Percentiles rank a stretch among this genome's conserved stretches.
phyloP scores from a whole-genome alignment of 768 basidiomycete genomes.

The Paxillus ammoniavirescens region DNA sequence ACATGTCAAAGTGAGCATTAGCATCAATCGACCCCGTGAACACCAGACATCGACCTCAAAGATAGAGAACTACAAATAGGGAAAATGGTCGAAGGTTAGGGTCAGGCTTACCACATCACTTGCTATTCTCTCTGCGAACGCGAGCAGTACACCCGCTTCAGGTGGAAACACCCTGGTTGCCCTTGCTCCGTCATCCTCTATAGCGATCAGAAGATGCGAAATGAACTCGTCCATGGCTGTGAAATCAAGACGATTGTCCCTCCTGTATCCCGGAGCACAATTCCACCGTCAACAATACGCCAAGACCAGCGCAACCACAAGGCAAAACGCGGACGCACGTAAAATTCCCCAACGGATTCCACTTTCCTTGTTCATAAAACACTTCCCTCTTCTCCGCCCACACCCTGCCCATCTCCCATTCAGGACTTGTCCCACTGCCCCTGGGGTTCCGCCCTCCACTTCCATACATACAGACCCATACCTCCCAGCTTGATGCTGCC shows the following conservation, averaged over 20 bases:
- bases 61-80: background rate
- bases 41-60: background rate
- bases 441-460: slow-evolving; percentile 15
- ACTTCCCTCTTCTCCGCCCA: slow-evolving; percentile 97
- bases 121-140: slow-evolving; percentile 83
- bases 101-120: slow-evolving; percentile 68
- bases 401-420: slow-evolving; percentile 92
- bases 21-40: background rate
- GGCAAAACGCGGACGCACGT: slow-evolving; percentile 44
- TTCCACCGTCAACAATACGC: background rate
- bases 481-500: slow-evolving; percentile 83
- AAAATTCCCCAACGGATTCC: slow-evolving; percentile 82
- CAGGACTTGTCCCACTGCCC: slow-evolving; percentile 21
- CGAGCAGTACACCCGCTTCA: slow-evolving; percentile 69
- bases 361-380: slow-evolving; percentile 81
- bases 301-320: background rate
- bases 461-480: slow-evolving; percentile 53
- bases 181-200: slow-evolving; percentile 72
- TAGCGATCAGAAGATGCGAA: slow-evolving; percentile 56
- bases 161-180: slow-evolving; percentile 88
- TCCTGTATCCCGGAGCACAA: slow-evolving; percentile 29
- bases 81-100: too few relatives aligned
- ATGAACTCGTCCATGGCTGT: slow-evolving; percentile 95
- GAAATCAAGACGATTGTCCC: slow-evolving; percentile 71
- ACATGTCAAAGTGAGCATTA: too few relatives aligned